Percentiles rank a stretch among this genome's conserved stretches.
Evolutionary conservation across 2,329 filamentous ascomycete genomes (phyloP).

Genomic region (Sordariomycetes sp.): DNA sequence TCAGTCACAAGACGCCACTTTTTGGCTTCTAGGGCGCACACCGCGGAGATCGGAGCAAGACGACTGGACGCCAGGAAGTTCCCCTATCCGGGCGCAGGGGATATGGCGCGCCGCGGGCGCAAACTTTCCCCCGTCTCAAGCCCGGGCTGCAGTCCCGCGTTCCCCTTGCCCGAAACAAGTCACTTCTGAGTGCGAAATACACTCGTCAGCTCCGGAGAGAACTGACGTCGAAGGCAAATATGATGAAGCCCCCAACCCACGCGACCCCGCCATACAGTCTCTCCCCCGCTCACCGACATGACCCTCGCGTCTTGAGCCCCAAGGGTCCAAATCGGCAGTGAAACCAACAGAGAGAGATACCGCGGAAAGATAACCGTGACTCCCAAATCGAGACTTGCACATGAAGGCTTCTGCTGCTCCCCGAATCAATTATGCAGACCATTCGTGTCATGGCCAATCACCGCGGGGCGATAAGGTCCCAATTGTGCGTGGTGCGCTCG

Average conservation of each 20-base stretch:
- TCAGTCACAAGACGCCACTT: not conserved
- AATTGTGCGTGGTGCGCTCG: not conserved
- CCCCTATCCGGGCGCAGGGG: not conserved
- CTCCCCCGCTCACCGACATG: no score
- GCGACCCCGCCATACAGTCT: no score
- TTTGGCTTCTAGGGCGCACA: not conserved
- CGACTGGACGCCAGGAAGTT: not conserved
- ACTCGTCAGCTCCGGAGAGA: no score
- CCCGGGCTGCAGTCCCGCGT: no score
- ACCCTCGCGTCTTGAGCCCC: no score
- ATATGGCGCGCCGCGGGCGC: not conserved
- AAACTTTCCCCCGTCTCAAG: no score
- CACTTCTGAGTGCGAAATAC: no score
- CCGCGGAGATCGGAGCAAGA: not conserved
- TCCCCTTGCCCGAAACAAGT: no score
- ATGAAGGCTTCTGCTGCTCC: not conserved
- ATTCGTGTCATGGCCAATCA: constrained; percentile 4
- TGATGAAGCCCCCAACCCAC: no score
- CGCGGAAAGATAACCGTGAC: no score
- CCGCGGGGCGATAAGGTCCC: not conserved
- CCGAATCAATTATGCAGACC: constrained; percentile 1
- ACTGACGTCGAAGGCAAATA: no score
- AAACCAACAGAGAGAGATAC: not conserved
- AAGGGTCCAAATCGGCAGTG: no score
- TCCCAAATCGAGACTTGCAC: not conserved